These are phyloP conservation scores for Passalora sequoiae DNA, from an alignment of 2,329 filamentous ascomycete species.

Conservation along the genomic window DNA sequence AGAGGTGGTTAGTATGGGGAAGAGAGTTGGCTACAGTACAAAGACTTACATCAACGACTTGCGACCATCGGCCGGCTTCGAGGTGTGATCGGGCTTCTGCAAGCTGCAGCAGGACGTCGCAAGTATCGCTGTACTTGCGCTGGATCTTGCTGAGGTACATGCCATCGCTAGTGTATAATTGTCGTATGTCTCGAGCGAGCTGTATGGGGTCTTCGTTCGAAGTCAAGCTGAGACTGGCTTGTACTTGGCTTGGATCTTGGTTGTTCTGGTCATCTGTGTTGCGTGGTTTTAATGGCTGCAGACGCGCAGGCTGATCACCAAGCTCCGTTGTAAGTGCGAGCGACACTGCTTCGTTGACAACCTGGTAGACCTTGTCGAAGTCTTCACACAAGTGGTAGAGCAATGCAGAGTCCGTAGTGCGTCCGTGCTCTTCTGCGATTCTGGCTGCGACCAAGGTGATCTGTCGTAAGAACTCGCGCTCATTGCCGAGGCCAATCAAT, in stretches of 20 bases:
- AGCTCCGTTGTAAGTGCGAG: slow-evolving; percentile 84
- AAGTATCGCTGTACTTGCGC: slow-evolving; percentile 53
- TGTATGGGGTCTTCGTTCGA: slow-evolving; percentile 62
- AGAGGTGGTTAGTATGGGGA: slow-evolving; percentile 6
- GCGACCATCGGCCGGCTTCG: slow-evolving; percentile 54
- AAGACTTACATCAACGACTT: slow-evolving; percentile 59
- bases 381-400: slow-evolving; percentile 92
- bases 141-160: slow-evolving; percentile 59
- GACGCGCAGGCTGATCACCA: slow-evolving; percentile 70
- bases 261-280: slow-evolving; percentile 34
- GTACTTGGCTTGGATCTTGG: slow-evolving; percentile 36
- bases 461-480: slow-evolving; percentile 81
- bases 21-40: not conserved
- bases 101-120: slow-evolving; percentile 56
- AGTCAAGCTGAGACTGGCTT: slow-evolving; percentile 60
- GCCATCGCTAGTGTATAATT: slow-evolving; percentile 57
- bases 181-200: slow-evolving; percentile 58
- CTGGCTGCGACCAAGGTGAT: slow-evolving; percentile 89
- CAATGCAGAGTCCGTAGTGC: slow-evolving; percentile 87
- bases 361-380: slow-evolving; percentile 87
- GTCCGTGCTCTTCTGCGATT: slow-evolving; percentile 88
- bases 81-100: slow-evolving; percentile 57
- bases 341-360: slow-evolving; percentile 84
- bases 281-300: slow-evolving; percentile 75
- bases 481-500: slow-evolving; percentile 72